Conservation (phyloP, 805 yeast genomes). For the Starmerella apicola region DNA sequence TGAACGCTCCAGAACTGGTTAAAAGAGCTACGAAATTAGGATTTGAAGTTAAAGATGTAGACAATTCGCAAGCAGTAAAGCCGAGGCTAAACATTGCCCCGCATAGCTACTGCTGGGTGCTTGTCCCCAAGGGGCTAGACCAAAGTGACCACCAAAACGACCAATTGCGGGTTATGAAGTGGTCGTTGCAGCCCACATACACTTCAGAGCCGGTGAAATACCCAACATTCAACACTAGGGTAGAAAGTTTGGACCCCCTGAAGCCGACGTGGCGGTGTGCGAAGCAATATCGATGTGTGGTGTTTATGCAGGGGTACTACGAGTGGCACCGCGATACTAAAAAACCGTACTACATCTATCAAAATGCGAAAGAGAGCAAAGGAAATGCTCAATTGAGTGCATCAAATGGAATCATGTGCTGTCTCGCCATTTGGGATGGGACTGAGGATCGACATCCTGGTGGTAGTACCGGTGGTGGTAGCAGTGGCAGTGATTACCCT, state of each 20-base stretch:
- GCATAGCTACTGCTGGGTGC: conserved; percentile 8
- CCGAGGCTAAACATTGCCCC: conserved; percentile 15
- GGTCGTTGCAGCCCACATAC: conserved; percentile 60
- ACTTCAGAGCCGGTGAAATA: conserved; percentile 19
- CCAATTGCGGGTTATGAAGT: conserved; percentile 38
- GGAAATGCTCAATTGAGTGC: conserved; percentile 21
- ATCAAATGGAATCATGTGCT: conserved; percentile 40
- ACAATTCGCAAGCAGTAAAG: background rate
- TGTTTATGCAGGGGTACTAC: conserved; percentile 73
- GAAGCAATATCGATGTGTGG: conserved; percentile 48
- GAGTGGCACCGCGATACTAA: conserved; percentile 51
- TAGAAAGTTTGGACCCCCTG: conserved; percentile 42
- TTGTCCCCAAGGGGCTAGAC: background rate
- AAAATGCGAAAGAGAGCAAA: no score
- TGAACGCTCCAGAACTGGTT: conserved; percentile 1
- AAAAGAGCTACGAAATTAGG: conserved; percentile 5
- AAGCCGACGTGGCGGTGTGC: conserved; percentile 48
- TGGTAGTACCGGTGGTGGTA: background rate
- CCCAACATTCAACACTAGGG: conserved; percentile 53
- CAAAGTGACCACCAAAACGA: background rate
- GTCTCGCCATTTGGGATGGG: conserved; percentile 46
- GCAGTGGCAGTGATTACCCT: no score
- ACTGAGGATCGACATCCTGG: conserved; percentile 20
- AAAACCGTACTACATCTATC: conserved; percentile 53
- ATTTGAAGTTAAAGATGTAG: conserved; percentile 1